Evolutionary conservation across 345 rosid genomes (phyloP).

Genomic region (Ailanthus altissimus): DNA sequence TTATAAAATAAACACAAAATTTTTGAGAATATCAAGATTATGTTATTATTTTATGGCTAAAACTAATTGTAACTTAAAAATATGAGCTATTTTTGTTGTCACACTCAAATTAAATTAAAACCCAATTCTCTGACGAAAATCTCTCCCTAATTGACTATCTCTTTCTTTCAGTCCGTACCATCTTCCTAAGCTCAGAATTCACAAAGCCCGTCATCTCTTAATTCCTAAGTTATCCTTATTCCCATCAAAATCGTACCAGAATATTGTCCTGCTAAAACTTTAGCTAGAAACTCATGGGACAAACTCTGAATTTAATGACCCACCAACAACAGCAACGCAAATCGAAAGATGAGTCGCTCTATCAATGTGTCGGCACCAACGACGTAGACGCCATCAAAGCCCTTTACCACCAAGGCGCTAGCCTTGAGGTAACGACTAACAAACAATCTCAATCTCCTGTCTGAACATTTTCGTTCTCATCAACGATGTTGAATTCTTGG

Average conservation of each 20-base stretch:
- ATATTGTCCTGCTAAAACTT: neutral
- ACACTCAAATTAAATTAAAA: neutral
- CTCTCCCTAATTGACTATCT: neutral
- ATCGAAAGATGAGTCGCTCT: conserved; percentile 43
- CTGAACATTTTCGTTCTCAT: neutral
- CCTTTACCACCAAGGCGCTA: conserved; percentile 39
- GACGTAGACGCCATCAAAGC: conserved; percentile 38
- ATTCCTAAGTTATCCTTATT: neutral
- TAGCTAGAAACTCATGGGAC: conserved; percentile 33
- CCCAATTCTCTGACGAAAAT: neutral
- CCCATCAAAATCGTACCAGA: neutral
- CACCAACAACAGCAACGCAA: conserved; percentile 17
- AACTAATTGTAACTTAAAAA: too few relatives aligned
- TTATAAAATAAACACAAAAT: too few relatives aligned
- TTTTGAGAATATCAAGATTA: too few relatives aligned
- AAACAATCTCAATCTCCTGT: neutral
- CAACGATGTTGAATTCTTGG: neutral
- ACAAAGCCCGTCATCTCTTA: neutral
- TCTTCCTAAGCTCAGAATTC: too few relatives aligned
- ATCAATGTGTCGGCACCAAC: conserved; percentile 34
- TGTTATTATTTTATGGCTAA: too few relatives aligned
- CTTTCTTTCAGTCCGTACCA: neutral
- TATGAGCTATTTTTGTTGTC: too few relatives aligned
- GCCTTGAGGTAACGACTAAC: conserved; percentile 38
- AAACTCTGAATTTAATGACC: conserved; percentile 36